Conservation (phyloP, 1,284 basidiomycete species). For the Gomphus bonarii region DNA sequence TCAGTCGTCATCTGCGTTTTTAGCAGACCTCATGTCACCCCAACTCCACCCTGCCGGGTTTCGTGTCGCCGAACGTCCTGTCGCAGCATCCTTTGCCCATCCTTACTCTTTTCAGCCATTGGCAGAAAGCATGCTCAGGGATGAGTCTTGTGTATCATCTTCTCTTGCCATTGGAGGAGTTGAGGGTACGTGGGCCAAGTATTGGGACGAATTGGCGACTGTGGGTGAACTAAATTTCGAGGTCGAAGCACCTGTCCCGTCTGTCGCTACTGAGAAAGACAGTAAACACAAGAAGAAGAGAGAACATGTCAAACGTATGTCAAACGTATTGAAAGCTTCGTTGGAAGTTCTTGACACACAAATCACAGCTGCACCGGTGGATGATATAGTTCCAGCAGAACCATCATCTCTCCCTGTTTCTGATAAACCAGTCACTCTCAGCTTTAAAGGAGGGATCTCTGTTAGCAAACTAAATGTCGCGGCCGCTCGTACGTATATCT, state of each 20-base stretch:
- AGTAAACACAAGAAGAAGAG: constrained; percentile 60
- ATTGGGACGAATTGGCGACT: constrained; percentile 74
- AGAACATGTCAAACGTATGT: constrained; percentile 45
- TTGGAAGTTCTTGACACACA: constrained; percentile 5
- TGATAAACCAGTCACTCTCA: constrained; percentile 69
- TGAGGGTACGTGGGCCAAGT: constrained; percentile 63
- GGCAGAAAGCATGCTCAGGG: constrained; percentile 56
- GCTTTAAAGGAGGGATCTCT: constrained; percentile 41
- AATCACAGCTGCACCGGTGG: constrained; percentile 11
- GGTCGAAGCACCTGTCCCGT: constrained; percentile 50
- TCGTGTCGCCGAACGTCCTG: constrained; percentile 74
- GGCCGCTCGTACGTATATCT: constrained; percentile 14
- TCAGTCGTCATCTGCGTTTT: constrained; percentile 63
- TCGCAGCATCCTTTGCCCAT: constrained; percentile 84
- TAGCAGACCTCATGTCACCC: constrained; percentile 74
- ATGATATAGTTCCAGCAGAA: constrained; percentile 25
- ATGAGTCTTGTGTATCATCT: constrained; percentile 62
- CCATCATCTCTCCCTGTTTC: constrained; percentile 60
- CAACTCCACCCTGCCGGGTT: constrained; percentile 81
- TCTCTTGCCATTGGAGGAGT: constrained; percentile 56
- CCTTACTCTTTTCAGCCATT: constrained; percentile 76
- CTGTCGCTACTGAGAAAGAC: constrained; percentile 20
- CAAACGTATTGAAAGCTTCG: constrained; percentile 16
- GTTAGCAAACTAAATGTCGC: constrained; percentile 27
- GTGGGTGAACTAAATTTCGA: constrained; percentile 69